Conservation (phyloP, 2,329 filamentous ascomycete genomes). For the Colletotrichum liriopes region DNA sequence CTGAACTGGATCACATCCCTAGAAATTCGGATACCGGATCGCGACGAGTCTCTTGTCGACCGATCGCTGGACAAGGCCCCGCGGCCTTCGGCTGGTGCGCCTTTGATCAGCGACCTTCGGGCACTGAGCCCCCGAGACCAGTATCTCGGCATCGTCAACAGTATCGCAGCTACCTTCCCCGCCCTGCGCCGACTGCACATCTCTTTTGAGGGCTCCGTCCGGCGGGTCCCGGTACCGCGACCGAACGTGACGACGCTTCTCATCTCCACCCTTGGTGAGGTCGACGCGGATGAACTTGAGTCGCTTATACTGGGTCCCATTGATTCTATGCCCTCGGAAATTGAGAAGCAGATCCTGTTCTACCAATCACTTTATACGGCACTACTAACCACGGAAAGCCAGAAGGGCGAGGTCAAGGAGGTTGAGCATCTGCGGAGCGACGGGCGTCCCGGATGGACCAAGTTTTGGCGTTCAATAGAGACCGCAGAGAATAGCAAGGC, state of each 20-base stretch:
- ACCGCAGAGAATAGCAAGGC: constrained; percentile 1
- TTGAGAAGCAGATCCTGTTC: constrained; percentile 39
- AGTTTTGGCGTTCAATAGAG: constrained; percentile 40
- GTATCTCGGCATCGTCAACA: constrained; percentile 34
- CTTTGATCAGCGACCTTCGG: constrained; percentile 25
- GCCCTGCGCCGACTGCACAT: constrained; percentile 41
- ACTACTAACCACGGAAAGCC: constrained; percentile 23
- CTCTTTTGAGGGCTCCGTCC: constrained; percentile 42
- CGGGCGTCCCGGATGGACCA: constrained; percentile 40
- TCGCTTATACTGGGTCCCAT: constrained; percentile 29
- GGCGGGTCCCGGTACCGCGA: constrained; percentile 36
- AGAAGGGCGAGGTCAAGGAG: constrained; percentile 23
- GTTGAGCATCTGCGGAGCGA: constrained; percentile 38
- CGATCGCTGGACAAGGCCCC: constrained; percentile 33
- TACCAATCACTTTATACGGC: constrained; percentile 41
- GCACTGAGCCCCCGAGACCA: constrained; percentile 28
- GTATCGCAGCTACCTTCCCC: constrained; percentile 32
- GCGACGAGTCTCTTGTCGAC: constrained; percentile 39
- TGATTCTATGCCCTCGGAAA: constrained; percentile 20
- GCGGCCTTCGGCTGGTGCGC: constrained; percentile 16
- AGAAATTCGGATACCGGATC: constrained; percentile 42
- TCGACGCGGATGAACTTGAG: constrained; percentile 33
- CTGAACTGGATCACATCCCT: constrained; percentile 41
- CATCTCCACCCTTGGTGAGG: constrained; percentile 41
- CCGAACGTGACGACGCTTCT: constrained; percentile 38